These are phyloP conservation scores for Grammothele lineata DNA, from an alignment of 768 basidiomycete genomes.

Conservation along the genomic window DNA sequence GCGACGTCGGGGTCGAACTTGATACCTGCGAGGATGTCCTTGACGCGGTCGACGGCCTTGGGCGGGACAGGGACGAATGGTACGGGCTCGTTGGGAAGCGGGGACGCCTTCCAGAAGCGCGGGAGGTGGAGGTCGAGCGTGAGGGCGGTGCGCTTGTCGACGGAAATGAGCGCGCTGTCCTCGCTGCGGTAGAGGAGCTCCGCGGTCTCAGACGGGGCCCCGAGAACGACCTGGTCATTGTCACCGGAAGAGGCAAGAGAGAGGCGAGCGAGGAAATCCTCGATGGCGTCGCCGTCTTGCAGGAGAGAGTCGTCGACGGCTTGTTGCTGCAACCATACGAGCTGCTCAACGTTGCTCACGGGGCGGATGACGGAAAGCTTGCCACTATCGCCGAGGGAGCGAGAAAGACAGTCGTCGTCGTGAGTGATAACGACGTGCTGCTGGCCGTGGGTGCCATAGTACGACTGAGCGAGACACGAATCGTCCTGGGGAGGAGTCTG, in stretches of 20 bases:
- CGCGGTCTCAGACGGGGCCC: background rate
- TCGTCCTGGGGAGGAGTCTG: slow-evolving; percentile 39
- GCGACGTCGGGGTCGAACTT: slow-evolving; percentile 70
- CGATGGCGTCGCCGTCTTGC: slow-evolving; percentile 22
- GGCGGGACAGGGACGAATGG: slow-evolving; percentile 53
- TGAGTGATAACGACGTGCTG: slow-evolving; percentile 47
- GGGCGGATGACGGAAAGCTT: slow-evolving; percentile 24
- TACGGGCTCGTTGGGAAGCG: slow-evolving; percentile 49
- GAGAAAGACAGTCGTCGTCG: slow-evolving; percentile 34
- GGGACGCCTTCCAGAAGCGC: slow-evolving; percentile 65
- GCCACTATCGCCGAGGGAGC: slow-evolving; percentile 18
- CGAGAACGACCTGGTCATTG: slow-evolving; percentile 12
- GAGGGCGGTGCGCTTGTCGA: slow-evolving; percentile 29
- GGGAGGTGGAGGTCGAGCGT: slow-evolving; percentile 49
- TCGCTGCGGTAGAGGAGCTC: slow-evolving; percentile 39
- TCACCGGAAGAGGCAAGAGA: background rate
- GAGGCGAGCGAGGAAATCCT: slow-evolving; percentile 10
- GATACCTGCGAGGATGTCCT: slow-evolving; percentile 51
- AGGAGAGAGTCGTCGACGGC: slow-evolving; percentile 44
- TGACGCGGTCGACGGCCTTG: slow-evolving; percentile 49
- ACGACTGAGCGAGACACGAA: slow-evolving; percentile 45
- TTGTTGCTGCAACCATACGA: slow-evolving; percentile 60
- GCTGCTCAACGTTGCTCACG: slow-evolving; percentile 28
- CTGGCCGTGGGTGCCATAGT: slow-evolving; percentile 54
- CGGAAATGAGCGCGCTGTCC: slow-evolving; percentile 46